phyloP scores from a whole-genome alignment of 768 basidiomycete genomes.

The Rickenella mellea region DNA sequence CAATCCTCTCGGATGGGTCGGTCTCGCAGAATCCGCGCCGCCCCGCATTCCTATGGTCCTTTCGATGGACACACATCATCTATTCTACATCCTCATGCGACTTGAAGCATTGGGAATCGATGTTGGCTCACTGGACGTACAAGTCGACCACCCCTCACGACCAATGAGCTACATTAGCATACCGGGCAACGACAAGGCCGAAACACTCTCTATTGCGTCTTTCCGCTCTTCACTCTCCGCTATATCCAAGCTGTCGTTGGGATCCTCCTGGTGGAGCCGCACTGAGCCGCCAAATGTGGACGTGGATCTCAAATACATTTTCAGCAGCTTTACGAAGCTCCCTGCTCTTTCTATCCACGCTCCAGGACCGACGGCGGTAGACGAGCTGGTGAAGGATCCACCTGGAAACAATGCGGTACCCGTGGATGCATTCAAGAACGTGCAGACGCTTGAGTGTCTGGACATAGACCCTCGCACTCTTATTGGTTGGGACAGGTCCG shows the following conservation, averaged over 20 bases:
- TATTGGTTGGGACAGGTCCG: conserved; percentile 78
- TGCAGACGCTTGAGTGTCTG: conserved; percentile 63
- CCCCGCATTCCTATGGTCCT: conserved; percentile 52
- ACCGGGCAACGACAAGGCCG: conserved; percentile 53
- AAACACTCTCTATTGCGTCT: conserved; percentile 65
- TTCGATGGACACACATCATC: conserved; percentile 66
- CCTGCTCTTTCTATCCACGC: conserved; percentile 65
- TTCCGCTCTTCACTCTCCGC: conserved; percentile 69
- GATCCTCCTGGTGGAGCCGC: conserved; percentile 63
- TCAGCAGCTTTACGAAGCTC: conserved; percentile 83
- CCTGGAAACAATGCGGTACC: conserved; percentile 71
- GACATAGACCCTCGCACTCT: conserved; percentile 79
- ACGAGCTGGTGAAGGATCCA: conserved; percentile 59
- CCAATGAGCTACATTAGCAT: conserved; percentile 70
- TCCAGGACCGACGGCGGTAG: conserved; percentile 54
- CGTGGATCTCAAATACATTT: conserved; percentile 74
- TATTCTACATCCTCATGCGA: conserved; percentile 83
- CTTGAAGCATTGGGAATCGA: conserved; percentile 73
- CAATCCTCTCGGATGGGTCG: conserved; percentile 59
- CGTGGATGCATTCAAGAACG: conserved; percentile 75
- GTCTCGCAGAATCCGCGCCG: conserved; percentile 24
- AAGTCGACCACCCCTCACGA: conserved; percentile 60
- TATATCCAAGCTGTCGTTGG: conserved; percentile 68
- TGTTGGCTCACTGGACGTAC: conserved; percentile 74
- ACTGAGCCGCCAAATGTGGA: conserved; percentile 52